Base-by-base conservation (phyloP, 2,329 filamentous ascomycete species). In the Aspergillus fructus region DNA sequence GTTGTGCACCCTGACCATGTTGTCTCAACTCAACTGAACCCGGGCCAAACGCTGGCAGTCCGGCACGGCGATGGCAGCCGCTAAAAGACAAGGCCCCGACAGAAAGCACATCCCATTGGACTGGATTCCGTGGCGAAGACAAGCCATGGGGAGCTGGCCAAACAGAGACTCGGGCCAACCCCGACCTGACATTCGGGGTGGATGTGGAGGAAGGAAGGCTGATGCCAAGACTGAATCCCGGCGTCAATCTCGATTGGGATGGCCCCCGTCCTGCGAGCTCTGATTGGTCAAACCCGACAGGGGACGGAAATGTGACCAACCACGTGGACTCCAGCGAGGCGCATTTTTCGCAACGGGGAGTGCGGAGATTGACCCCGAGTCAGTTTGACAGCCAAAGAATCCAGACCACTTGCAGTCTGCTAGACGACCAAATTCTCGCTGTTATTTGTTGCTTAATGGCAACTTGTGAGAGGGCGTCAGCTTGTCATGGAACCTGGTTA, bases 121-220 rank as follows among this genome's bases (percentile, higher is more conserved):
- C 5, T 43, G 34, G 15, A 19, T 39, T 53, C 41, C 27, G 45
- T 48, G 53, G 50, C 50, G 37, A 49, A 48, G 17, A 30, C n/a
- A 24, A 43, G 40, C 15, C 47, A 48, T 23, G 37, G 37, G 34
- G 30, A 49, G 33, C 52, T 54, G 46, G 52, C 67, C 67, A 69
- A 58, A 63, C 61, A 68, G 58, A 65, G 13, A 41, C 62, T 68
- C 67, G 67, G 67, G 40, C 66, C 61, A 41, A 39, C 34, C 33
- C 62, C 64, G 62, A 54, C 45, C 49, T 46, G 43, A 45, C 43
- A 53, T 21, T 54, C 55, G 55, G 61, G 40, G 34, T 37, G 21
- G 48, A 41, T 39, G 19, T 17, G 33, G 33, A 50, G 48, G 48
- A 27, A 23, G 13, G 23, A 43, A 11, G 11, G 30, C 27, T 37